phyloP scores from a whole-genome alignment of 2,329 filamentous ascomycete genomes.

The Venturia carpophila region DNA sequence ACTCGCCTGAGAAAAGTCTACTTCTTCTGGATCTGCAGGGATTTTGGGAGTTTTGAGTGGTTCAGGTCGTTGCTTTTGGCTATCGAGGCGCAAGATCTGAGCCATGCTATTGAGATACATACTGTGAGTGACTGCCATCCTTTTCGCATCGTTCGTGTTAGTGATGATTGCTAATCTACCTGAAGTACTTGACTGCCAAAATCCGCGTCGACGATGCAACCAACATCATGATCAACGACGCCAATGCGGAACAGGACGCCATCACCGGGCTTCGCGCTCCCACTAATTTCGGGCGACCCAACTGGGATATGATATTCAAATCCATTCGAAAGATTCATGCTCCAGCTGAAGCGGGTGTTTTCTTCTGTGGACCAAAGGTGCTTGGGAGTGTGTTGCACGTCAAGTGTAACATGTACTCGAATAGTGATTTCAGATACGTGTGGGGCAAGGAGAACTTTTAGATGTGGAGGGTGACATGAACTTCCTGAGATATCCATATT shows the following conservation, averaged over 20 bases:
- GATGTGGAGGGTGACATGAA: slow-evolving; percentile 13
- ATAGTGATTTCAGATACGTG: slow-evolving; percentile 63
- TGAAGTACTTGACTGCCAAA: slow-evolving; percentile 69
- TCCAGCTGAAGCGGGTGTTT: slow-evolving; percentile 37
- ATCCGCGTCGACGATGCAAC: slow-evolving; percentile 80
- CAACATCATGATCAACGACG: slow-evolving; percentile 90
- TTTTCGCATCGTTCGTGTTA: neutral
- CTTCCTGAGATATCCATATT: slow-evolving; percentile 14
- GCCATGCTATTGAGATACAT: slow-evolving; percentile 80
- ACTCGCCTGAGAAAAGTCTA: slow-evolving; percentile 78
- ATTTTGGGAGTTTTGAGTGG: slow-evolving; percentile 85
- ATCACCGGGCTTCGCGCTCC: slow-evolving; percentile 76
- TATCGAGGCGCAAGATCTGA: slow-evolving; percentile 78
- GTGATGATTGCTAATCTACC: neutral
- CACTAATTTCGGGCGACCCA: slow-evolving; percentile 78
- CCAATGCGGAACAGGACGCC: slow-evolving; percentile 73
- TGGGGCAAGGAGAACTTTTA: slow-evolving; percentile 66
- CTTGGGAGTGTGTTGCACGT: slow-evolving; percentile 69
- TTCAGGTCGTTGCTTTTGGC: slow-evolving; percentile 76
- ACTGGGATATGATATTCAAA: slow-evolving; percentile 87
- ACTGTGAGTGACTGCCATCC: slow-evolving; percentile 41
- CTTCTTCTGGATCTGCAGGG: slow-evolving; percentile 88
- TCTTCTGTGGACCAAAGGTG: slow-evolving; percentile 80
- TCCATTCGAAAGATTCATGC: slow-evolving; percentile 64
- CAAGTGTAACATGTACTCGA: slow-evolving; percentile 82